Conservation (phyloP, 805 yeast genomes). For the Ogataea parapolymorpha region DNA sequence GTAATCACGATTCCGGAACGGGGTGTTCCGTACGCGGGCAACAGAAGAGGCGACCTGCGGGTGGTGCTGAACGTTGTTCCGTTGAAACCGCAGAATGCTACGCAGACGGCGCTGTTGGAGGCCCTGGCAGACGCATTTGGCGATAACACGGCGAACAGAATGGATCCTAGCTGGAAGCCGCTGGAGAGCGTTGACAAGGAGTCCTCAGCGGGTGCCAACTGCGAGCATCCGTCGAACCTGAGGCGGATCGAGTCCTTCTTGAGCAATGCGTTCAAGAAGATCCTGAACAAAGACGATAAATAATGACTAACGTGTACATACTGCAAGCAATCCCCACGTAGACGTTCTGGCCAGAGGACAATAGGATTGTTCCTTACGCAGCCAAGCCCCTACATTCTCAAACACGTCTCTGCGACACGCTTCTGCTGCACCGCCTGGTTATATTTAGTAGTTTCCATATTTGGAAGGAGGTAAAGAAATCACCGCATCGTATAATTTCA, state of each 20-base stretch:
- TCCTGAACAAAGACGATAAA: slow-evolving; percentile 24
- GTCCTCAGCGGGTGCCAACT: slow-evolving; percentile 13
- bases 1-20: slow-evolving; percentile 73
- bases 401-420: slow-evolving; percentile 8
- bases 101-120: slow-evolving; percentile 86
- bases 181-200: slow-evolving; percentile 21
- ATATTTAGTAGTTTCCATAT: slow-evolving; percentile 5
- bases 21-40: slow-evolving; percentile 71
- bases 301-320: slow-evolving; percentile 9
- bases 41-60: slow-evolving; percentile 74
- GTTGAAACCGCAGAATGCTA: slow-evolving; percentile 71
- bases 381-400: slow-evolving; percentile 4
- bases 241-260: slow-evolving; percentile 57
- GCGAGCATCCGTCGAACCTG: slow-evolving; percentile 46
- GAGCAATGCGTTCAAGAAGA: slow-evolving; percentile 53
- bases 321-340: not conserved
- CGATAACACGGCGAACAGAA: slow-evolving; percentile 74
- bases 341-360: slow-evolving; percentile 2
- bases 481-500: not conserved
- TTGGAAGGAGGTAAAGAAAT: slow-evolving; percentile 11
- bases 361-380: not conserved
- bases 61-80: slow-evolving; percentile 71
- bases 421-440: slow-evolving; percentile 4
- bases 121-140: slow-evolving; percentile 90
- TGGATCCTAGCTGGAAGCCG: slow-evolving; percentile 48